Percentiles rank a stretch among this genome's conserved stretches.
phyloP scores from a whole-genome alignment of 768 basidiomycete genomes.

The Lactifluus rugatus region DNA sequence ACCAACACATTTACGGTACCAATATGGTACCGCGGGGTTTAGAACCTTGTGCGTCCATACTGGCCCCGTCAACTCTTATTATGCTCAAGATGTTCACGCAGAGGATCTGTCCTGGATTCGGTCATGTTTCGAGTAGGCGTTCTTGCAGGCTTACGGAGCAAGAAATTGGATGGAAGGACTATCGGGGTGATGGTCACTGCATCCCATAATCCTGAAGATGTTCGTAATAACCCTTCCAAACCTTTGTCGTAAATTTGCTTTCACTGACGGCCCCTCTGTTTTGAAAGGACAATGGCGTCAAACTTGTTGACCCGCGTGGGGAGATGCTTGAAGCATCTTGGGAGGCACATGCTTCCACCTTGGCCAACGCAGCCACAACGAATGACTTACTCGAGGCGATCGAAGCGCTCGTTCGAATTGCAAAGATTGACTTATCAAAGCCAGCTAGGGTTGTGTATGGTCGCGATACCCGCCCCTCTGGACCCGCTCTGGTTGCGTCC shows the following conservation, averaged over 20 bases:
- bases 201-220: slow-evolving; percentile 90
- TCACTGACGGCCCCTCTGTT: slow-evolving; percentile 9
- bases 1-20: slow-evolving; percentile 56
- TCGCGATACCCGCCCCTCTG: slow-evolving; percentile 87
- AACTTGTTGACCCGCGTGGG: slow-evolving; percentile 92
- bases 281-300: slow-evolving; percentile 91
- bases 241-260: background rate
- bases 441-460: slow-evolving; percentile 84
- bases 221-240: slow-evolving; percentile 39
- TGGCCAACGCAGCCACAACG: slow-evolving; percentile 76
- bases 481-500: slow-evolving; percentile 61
- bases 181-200: slow-evolving; percentile 99
- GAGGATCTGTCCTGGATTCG: slow-evolving; percentile 66
- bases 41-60: slow-evolving; percentile 62
- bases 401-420: slow-evolving; percentile 45
- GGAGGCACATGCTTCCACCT: slow-evolving; percentile 77
- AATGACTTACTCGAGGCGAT: slow-evolving; percentile 63
- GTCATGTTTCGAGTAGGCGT: slow-evolving; percentile 93
- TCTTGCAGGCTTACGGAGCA: slow-evolving; percentile 84
- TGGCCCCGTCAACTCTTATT: background rate
- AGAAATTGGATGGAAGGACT: slow-evolving; percentile 78
- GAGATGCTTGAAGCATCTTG: slow-evolving; percentile 95
- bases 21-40: slow-evolving; percentile 94
- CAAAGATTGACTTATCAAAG: slow-evolving; percentile 69
- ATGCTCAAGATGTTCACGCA: slow-evolving; percentile 25